A percentile compares a stretch with the other conserved stretches of the same genome.
Conservation (phyloP, 2,329 filamentous ascomycete species). For the Sporothrix pallida region DNA sequence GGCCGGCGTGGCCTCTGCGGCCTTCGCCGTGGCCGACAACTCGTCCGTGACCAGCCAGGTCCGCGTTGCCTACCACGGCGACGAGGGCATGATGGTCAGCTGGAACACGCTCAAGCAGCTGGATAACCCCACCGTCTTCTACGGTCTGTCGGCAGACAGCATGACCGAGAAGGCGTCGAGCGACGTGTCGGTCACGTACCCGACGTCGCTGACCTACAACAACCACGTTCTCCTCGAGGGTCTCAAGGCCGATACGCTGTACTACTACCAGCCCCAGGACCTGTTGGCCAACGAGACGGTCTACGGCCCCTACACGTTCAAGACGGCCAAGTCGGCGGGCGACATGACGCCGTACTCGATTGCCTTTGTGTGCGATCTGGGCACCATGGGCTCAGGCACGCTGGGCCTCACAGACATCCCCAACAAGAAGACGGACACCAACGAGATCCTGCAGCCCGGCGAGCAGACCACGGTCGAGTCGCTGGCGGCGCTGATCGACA, state of each 20-base stretch:
- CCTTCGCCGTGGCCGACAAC: constrained; percentile 28
- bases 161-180: constrained; percentile 41
- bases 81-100: constrained; percentile 41
- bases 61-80: constrained; percentile 33
- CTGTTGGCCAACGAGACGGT: constrained; percentile 57
- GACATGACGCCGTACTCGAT: constrained; percentile 50
- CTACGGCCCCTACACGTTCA: constrained; percentile 45
- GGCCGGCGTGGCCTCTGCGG: constrained; percentile 18
- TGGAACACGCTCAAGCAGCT: constrained; percentile 47
- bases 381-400: constrained; percentile 35
- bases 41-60: constrained; percentile 35
- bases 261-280: constrained; percentile 56
- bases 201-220: constrained; percentile 45
- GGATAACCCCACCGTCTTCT: constrained; percentile 42
- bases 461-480: constrained; percentile 35
- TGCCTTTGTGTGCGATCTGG: constrained; percentile 57
- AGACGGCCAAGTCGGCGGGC: constrained; percentile 47
- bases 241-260: constrained; percentile 52
- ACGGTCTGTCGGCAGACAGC: constrained; percentile 38
- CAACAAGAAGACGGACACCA: constrained; percentile 27
- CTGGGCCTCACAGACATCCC: constrained; percentile 33
- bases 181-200: constrained; percentile 43
- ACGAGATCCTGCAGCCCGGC: constrained; percentile 33
- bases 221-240: constrained; percentile 54
- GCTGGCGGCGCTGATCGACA: constrained; percentile 26